Percentiles rank a stretch among this genome's conserved stretches.
phyloP scores from a whole-genome alignment of 1,284 basidiomycete genomes.

The Cryptococcus sp. region DNA sequence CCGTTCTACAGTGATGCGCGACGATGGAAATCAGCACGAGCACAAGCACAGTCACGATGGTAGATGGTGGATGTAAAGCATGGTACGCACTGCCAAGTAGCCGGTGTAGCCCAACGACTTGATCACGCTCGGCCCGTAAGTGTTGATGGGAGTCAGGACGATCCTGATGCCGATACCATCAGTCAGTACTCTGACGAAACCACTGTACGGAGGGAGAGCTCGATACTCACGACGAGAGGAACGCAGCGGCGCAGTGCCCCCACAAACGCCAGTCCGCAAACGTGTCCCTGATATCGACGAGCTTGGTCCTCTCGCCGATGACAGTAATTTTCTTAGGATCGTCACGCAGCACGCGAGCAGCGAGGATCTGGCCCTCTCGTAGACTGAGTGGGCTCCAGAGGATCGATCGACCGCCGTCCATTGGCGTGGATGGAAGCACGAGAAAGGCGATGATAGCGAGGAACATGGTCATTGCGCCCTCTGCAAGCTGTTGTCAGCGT shows the following conservation, averaged over 20 bases:
- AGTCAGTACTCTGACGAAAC: not conserved
- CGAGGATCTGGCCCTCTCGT: slow-evolving; percentile 17
- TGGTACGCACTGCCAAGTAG: slow-evolving; percentile 15
- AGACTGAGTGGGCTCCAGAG: slow-evolving; percentile 9
- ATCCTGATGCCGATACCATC: slow-evolving; percentile 5
- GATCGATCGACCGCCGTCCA: slow-evolving; percentile 20
- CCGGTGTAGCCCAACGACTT: slow-evolving; percentile 23
- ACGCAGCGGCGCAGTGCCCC: slow-evolving; percentile 22
- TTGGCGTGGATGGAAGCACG: slow-evolving; percentile 18
- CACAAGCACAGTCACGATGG: not conserved
- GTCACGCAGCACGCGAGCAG: slow-evolving; percentile 13
- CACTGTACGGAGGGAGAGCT: not conserved
- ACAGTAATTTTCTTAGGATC: slow-evolving; percentile 19
- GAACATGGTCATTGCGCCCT: slow-evolving; percentile 24
- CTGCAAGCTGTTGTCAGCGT: slow-evolving; percentile 9
- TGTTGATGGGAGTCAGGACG: slow-evolving; percentile 26
- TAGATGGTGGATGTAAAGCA: not conserved
- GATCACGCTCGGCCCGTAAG: slow-evolving; percentile 24
- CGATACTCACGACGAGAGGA: slow-evolving; percentile 23
- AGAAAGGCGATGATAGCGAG: slow-evolving; percentile 21
- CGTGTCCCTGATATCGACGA: slow-evolving; percentile 21
- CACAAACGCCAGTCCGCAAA: slow-evolving; percentile 23
- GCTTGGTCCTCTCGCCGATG: slow-evolving; percentile 3
- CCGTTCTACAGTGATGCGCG: slow-evolving; percentile 12
- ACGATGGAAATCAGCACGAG: not conserved